Base-by-base conservation (phyloP, 805 yeast species). In the Candida lessepsii region DNA sequence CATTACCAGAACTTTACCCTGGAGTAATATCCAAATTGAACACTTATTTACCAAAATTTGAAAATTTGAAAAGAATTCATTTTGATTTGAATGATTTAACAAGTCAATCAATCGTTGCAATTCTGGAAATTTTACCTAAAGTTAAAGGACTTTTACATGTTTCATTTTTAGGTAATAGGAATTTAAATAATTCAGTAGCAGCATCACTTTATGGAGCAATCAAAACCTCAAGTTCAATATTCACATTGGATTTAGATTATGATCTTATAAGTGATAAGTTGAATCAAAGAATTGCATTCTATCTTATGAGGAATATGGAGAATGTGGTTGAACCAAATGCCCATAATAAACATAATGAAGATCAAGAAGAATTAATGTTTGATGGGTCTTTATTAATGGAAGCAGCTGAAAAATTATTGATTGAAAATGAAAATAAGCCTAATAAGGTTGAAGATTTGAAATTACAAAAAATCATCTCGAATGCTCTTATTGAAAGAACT, bases 311-410 rank as follows among this genome's bases (percentile, higher is more conserved):
- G 47, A 77, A 77, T 52, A 71, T 77, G 76, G 80, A 76, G 50
- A 60, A 56, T 37, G 33, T 47, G 7, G 39, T 47, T 21, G 35
- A 47, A 19, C 28, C 36, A 17, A 38, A 33, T 11, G 29, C 38
- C 13, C 36, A 63, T 47, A 61, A 39, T 5, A 41, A 46, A 14
- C 56, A 57, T 9, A 45, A 53, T 25, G 53, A 55, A 58, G 72
- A 68, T 54, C 89, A 85, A 59, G 73, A 68, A 56, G 91, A 85
- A 47, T 66, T 85, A 35, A 71, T 85, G 58, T 83, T 81, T 56
- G 91, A 84, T 61, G 93, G 91, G 5, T 75, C 88, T 0, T 63
- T 85, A 41, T 68, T 85, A 35, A 81, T 87, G 52, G 83, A 82
- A 56, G 76, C 87, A 2, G 91, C 90, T 0, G 88, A 81, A 45